Conservation (phyloP, 2,329 filamentous ascomycete species). For the Emergomyces africanus region DNA sequence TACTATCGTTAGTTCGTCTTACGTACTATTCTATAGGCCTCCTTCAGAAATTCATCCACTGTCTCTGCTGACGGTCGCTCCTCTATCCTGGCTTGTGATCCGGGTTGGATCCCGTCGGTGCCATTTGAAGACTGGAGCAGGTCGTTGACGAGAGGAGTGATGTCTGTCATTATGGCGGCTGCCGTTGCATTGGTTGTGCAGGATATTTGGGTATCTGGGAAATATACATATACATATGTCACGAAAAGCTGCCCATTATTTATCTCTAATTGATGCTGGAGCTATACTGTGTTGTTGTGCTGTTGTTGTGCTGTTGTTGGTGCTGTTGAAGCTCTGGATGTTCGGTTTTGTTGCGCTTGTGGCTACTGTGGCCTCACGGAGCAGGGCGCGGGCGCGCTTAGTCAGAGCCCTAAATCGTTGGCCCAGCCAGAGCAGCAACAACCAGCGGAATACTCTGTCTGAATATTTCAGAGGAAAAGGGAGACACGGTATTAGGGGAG, state of each 20-base stretch:
- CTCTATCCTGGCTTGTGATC: not conserved
- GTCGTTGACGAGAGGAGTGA: slow-evolving; percentile 25
- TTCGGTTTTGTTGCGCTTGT: not conserved
- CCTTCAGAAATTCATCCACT: slow-evolving; percentile 79
- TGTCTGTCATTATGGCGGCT: slow-evolving; percentile 26
- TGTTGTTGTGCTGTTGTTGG: not conserved
- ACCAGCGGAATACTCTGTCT: not conserved
- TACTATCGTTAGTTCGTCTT: not conserved
- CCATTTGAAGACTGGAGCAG: slow-evolving; percentile 22
- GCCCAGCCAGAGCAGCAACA: not conserved
- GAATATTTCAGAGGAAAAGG: not conserved
- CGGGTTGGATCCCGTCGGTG: slow-evolving; percentile 24
- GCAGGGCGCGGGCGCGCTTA: not conserved
- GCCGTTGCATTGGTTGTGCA: not conserved
- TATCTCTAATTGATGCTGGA: not conserved
- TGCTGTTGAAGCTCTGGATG: not conserved
- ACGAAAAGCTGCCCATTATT: not conserved
- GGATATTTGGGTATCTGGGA: not conserved
- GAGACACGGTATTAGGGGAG: not conserved
- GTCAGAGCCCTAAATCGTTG: not conserved
- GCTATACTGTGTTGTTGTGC: not conserved
- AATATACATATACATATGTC: not conserved
- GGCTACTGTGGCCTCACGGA: not conserved
- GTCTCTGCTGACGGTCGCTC: slow-evolving; percentile 17
- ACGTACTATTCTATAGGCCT: slow-evolving; percentile 82